Base-by-base conservation (phyloP, 345 rosid genomes). In the Camelina laxa region DNA sequence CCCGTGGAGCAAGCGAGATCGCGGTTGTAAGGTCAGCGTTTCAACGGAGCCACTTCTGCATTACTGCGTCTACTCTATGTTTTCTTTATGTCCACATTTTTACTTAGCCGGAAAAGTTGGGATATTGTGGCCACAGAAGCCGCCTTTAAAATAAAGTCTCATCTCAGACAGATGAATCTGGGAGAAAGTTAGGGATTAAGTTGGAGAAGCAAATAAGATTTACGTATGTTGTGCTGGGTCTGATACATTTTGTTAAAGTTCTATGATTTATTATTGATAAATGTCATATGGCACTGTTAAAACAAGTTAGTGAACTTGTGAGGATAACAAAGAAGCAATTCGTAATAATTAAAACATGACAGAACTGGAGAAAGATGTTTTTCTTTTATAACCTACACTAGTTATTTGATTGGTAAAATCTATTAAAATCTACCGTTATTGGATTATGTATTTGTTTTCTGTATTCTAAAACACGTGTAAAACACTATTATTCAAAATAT, bases 1-100 rank as follows among this genome's bases (percentile, higher is more conserved):
- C 90, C 85, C 0, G 65, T 82, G 76, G 83, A 86, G 59, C 81
- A 72, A 67, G 74, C 75, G 19, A 79, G 79, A 22, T 84, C 89
- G 1, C 82, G 80, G 57, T 20, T 86, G 65, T 86, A 74, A 82
- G 74, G 41, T 70, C 72, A 45, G 20, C 31, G 10, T 45, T 63
- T 64, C 14, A 56, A 48, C 5, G 24, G 58, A 55, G 20, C 44
- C 42, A 15, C 11, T 53, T 55, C 60, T n/a, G 38, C 14, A 36
- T 60, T 49, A 54, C 48, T 41, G 69, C 51, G 30, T 69, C 63
- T 60, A 19, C 57, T 60, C 63, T 60, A 41, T 69, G 41, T 51
- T 67, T 58, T 24, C 44, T 10, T 48, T 48, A 49, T 66, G 50
- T 27, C 21, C 15, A 27, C 62, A 31, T 9, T 20, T 67, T 20